Evolutionary conservation across 345 rosid species (phyloP).

Genomic region (Eucalyptus curtisii): DNA sequence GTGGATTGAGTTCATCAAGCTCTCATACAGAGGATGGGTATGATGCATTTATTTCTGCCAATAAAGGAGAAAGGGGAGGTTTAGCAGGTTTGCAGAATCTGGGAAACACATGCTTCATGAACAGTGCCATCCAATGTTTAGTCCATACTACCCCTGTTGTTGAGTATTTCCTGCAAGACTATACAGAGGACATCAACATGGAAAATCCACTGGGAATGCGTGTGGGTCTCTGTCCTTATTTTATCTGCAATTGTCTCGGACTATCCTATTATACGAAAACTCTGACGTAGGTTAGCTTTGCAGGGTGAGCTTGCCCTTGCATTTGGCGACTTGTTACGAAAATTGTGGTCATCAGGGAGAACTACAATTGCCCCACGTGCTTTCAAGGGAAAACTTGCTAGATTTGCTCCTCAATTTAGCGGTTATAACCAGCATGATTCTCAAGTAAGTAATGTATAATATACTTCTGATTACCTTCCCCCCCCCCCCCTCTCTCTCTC

Average conservation of each 20-base stretch:
- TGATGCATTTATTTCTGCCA: conserved; percentile 21
- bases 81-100: conserved; percentile 86
- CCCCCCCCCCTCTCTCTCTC: accelerated
- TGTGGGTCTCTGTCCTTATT: conserved; percentile 31
- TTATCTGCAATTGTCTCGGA: neutral
- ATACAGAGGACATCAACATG: conserved; percentile 60
- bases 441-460: conserved; percentile 42
- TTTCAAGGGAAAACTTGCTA: conserved; percentile 74
- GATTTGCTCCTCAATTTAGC: conserved; percentile 94
- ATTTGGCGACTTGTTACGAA: conserved; percentile 78
- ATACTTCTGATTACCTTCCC: neutral
- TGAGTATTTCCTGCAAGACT: conserved; percentile 80
- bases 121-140: conserved; percentile 86
- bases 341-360: conserved; percentile 71
- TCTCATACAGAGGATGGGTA: conserved; percentile 22
- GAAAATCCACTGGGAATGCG: conserved; percentile 87
- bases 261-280: neutral
- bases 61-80: conserved; percentile 58
- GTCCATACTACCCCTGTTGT: conserved; percentile 78
- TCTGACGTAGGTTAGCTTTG: neutral
- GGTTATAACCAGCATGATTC: conserved; percentile 99
- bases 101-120: conserved; percentile 98
- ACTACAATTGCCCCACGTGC: conserved; percentile 56
- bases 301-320: conserved; percentile 95
- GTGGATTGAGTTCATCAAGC: conserved; percentile 23